Evolutionary conservation across 148 eudicot genomes (phyloP).

Genomic region (Spergularia bocconei): DNA sequence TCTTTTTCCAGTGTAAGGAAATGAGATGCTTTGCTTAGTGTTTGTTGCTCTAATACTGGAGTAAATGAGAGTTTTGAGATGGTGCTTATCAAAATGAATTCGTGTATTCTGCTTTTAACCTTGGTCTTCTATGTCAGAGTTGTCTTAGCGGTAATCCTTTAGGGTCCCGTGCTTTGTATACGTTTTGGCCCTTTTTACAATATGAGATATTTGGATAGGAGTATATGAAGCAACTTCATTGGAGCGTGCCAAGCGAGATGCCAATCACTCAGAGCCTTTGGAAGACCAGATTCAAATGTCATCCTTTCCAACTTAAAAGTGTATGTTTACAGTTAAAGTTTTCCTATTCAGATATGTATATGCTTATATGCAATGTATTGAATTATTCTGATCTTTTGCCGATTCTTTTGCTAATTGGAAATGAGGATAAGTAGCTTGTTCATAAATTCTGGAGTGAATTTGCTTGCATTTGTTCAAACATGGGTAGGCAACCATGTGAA

Average conservation of each 20-base stretch:
- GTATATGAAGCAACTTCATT: conserved; percentile 89
- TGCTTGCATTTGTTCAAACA: too few species aligned
- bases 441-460: too few species aligned
- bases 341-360: not conserved
- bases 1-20: too few species aligned
- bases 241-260: conserved; percentile 64
- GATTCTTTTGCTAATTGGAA: not conserved
- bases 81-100: not conserved
- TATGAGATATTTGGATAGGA: conserved; percentile 43
- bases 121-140: not conserved
- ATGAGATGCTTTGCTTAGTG: not conserved
- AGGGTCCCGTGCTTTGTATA: not conserved
- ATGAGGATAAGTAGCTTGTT: not conserved
- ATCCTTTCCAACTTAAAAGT: conserved; percentile 71
- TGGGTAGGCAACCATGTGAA: too few species aligned
- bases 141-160: not conserved
- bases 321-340: conserved; percentile 22
- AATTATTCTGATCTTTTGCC: not conserved
- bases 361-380: not conserved
- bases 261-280: conserved; percentile 52
- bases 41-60: not conserved
- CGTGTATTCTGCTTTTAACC: not conserved
- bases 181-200: conserved; percentile 1
- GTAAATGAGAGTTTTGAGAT: not conserved
- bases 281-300: conserved; percentile 74